Base-by-base conservation (phyloP, 139 green algal species). In the Pleodorina starrii region DNA sequence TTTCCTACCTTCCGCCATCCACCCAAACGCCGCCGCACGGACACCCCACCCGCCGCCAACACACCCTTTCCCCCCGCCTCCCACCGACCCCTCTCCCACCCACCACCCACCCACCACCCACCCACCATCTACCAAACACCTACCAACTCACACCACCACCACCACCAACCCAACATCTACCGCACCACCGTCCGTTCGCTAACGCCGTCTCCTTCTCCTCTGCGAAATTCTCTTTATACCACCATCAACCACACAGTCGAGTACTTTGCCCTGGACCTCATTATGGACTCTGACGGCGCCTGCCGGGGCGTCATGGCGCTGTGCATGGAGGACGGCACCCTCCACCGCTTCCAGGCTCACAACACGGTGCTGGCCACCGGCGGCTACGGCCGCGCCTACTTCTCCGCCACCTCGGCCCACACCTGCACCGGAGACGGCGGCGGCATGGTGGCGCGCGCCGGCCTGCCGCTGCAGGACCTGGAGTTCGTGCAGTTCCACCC, bases 401-500 rank as follows among this genome's bases (percentile, higher is more conserved):
- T 99, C 93, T 98, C 94, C 35, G 97, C 97, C 66, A 99, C 98
- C 73, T 97, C 93, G 4, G 98, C 98, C 16, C 98, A 99, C 96
- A 99, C 98, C 14, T 99, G 98, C 97, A 99, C 98, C 6, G 88
- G 89, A 46, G 98, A 99, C 90, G 98, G 98, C 48, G 94, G 93
- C 91, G 98, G 95, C 72, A 99, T 99, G 98, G 98, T 94, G 11
- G 95, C 96, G 2, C 95, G 98, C 32, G 98, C 97, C 4, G 98
- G 98, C 25, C 85, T 99, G 25, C 98, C 98, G 0, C 94, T 99
- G 86, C 97, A 99, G 91, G 97, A 98, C 86, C 91, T 97, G 48
- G 97, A 98, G 93, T 98, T 99, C 94, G 96, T 98, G 73, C 97
- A 99, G 92, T 99, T 99, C 94, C 98, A 99, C 90, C 98, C 98